A percentile compares a stretch with the other conserved stretches of the same genome.
Conservation (phyloP, 257 asterid species). For the Solanum sejunctum region DNA sequence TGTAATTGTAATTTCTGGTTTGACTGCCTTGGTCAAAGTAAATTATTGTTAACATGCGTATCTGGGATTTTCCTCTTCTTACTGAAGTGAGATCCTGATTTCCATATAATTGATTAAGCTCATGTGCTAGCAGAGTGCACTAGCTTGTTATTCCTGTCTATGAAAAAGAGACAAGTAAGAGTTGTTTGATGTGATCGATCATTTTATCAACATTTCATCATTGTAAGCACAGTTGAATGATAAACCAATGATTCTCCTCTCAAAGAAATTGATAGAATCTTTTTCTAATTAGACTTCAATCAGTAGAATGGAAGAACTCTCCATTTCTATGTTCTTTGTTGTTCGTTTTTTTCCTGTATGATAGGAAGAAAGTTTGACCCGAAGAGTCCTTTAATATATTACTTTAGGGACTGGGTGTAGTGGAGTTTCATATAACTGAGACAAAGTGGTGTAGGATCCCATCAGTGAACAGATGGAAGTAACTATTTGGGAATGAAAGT, state of each 20-base stretch:
- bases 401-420: background rate
- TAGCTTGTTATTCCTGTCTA: background rate
- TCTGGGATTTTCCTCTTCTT: background rate
- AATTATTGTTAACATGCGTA: background rate
- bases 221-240: background rate
- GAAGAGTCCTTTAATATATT: background rate
- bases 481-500: background rate
- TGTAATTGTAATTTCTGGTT: background rate
- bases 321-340: background rate
- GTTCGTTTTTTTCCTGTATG: background rate
- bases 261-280: background rate
- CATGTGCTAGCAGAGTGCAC: background rate
- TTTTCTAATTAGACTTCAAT: background rate
- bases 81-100: background rate
- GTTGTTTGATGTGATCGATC: background rate
- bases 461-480: background rate
- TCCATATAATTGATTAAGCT: background rate
- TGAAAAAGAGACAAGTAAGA: background rate
- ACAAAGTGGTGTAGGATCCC: background rate
- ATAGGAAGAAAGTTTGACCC: background rate
- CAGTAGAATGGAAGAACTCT: background rate
- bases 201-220: background rate
- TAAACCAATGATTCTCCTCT: background rate
- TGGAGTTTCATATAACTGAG: background rate
- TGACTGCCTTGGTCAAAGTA: background rate